Percentiles rank a stretch among this genome's conserved stretches.
phyloP scores from a whole-genome alignment of 176 grass and related monocot species.

The Eleusine coracana region DNA sequence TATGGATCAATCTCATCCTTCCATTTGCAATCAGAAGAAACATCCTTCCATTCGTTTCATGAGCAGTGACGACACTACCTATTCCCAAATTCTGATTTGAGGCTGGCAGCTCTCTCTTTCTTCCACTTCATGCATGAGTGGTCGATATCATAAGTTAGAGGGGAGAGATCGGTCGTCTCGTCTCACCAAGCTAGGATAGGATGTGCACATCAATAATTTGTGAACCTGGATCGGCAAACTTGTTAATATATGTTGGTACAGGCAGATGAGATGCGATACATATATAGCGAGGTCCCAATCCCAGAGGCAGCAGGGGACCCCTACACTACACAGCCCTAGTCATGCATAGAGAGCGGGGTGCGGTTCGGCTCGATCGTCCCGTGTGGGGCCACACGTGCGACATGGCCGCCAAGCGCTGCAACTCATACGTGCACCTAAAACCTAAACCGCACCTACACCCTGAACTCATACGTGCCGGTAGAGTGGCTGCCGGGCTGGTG shows the following conservation, averaged over 20 bases:
- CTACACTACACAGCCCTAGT: slow-evolving; percentile 5
- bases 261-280: neutral
- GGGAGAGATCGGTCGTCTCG: neutral
- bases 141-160: too few species aligned
- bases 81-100: neutral
- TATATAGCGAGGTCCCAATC: slow-evolving; percentile 28
- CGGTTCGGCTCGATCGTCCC: neutral
- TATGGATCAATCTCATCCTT: slow-evolving; percentile 46
- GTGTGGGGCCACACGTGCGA: slow-evolving; percentile 40
- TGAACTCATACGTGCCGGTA: neutral
- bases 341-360: neutral
- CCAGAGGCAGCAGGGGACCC: neutral
- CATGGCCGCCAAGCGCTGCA: slow-evolving; percentile 25
- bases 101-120: neutral
- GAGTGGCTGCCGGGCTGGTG: neutral
- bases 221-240: slow-evolving; percentile 26
- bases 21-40: neutral
- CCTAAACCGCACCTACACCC: too few species aligned
- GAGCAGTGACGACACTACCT: neutral
- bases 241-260: neutral
- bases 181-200: neutral
- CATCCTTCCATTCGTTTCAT: neutral
- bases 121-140: neutral
- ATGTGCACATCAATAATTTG: slow-evolving; percentile 25
- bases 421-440: neutral